Conservation (phyloP, 2,329 filamentous ascomycete genomes). For the Neopestalotiopsis clavispora region DNA sequence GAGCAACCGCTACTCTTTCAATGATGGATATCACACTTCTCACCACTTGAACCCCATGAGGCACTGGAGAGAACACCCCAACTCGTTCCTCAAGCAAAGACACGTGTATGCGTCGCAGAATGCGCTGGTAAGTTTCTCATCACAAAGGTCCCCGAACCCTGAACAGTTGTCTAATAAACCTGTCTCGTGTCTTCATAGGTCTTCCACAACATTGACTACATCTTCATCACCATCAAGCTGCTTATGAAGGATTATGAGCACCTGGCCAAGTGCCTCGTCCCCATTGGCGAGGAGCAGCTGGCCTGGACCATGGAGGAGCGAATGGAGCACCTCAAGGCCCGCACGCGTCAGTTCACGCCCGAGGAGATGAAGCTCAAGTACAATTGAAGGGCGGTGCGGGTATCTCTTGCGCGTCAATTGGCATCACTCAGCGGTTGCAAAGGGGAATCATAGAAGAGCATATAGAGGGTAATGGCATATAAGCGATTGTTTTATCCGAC, state of each 20-base stretch:
- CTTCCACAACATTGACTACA: conserved; percentile 81
- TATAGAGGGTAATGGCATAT: neutral
- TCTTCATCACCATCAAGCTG: conserved; percentile 74
- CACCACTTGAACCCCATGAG: conserved; percentile 79
- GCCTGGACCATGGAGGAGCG: conserved; percentile 67
- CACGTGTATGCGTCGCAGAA: conserved; percentile 66
- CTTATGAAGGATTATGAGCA: conserved; percentile 73
- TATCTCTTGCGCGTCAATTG: neutral
- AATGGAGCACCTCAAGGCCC: conserved; percentile 64
- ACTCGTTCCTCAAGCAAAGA: conserved; percentile 74
- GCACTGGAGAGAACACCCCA: conserved; percentile 82
- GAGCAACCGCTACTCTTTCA: conserved; percentile 84
- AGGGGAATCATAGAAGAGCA: too few species aligned
- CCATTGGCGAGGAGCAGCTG: conserved; percentile 71
- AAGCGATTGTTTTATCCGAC: neutral
- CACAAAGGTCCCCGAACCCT: neutral
- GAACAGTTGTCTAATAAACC: neutral
- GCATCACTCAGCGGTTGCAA: too few species aligned
- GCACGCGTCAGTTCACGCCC: conserved; percentile 70
- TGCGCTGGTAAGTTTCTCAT: conserved; percentile 55
- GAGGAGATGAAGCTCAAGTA: conserved; percentile 66
- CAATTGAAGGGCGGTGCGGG: neutral
- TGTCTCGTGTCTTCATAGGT: conserved; percentile 35
- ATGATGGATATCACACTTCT: conserved; percentile 82
- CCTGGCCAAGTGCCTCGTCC: conserved; percentile 73